phyloP scores from a whole-genome alignment of 805 yeast genomes.

The Teunomyces panamensis region DNA sequence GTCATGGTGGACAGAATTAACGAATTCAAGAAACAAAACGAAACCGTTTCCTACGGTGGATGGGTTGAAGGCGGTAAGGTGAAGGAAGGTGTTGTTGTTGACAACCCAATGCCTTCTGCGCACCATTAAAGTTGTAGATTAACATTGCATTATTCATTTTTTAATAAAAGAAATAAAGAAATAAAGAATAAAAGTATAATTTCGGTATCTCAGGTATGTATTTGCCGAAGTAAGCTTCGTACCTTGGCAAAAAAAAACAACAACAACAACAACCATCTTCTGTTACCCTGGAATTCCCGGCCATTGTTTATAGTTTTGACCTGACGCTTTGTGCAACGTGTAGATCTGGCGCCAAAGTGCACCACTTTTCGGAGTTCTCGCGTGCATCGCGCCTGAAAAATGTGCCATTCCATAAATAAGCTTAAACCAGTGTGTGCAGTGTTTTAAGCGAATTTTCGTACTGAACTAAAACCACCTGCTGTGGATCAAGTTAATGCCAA shows the following conservation, averaged over 20 bases:
- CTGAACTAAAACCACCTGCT: neutral
- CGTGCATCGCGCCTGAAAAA: neutral
- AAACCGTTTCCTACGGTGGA: constrained; percentile 64
- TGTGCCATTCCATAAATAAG: neutral
- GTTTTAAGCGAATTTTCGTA: too few relatives aligned
- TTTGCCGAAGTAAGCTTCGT: neutral
- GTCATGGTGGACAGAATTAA: constrained; percentile 73
- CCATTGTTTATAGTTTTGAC: neutral
- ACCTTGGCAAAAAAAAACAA: neutral
- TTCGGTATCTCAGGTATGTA: neutral
- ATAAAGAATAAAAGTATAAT: neutral
- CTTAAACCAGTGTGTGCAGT: too few relatives aligned
- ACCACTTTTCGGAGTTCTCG: neutral
- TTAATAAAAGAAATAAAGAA: neutral
- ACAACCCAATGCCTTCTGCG: constrained; percentile 51
- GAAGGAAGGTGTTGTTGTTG: constrained; percentile 61
- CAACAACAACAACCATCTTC: neutral
- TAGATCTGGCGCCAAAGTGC: neutral
- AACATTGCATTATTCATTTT: constrained; percentile 7
- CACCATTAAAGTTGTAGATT: constrained; percentile 26
- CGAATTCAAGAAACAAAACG: constrained; percentile 52
- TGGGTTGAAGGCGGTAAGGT: constrained; percentile 66
- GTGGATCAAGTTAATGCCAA: neutral
- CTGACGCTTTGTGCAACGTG: neutral
- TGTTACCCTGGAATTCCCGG: too few relatives aligned